A percentile compares a stretch with the other conserved stretches of the same genome.
These are phyloP conservation scores for Solanum chiquidenum DNA, from an alignment of 257 asterid genomes.

Conservation along the genomic window DNA sequence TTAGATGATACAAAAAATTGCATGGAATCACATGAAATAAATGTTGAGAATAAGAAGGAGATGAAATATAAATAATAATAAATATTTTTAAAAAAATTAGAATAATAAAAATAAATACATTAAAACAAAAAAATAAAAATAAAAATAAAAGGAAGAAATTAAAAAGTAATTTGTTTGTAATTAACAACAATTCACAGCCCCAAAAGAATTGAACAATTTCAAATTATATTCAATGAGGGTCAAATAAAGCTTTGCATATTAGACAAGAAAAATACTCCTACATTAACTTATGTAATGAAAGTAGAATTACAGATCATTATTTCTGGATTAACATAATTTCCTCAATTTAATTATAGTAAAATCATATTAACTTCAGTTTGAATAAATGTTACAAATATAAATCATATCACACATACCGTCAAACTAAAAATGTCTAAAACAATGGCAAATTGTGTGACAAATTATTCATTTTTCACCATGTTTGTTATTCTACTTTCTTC, in stretches of 20 bases:
- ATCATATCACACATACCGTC: not conserved
- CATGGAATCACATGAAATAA: no score
- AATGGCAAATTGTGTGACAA: not conserved
- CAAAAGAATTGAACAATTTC: no score
- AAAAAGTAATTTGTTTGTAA: no score
- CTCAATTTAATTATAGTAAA: not conserved
- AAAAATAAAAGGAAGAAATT: no score
- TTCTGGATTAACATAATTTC: not conserved
- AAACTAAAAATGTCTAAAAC: not conserved
- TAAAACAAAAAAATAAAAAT: no score
- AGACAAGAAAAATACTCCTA: not conserved
- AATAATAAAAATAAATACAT: no score
- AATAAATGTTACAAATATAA: not conserved
- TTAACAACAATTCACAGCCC: no score
- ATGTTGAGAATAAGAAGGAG: no score
- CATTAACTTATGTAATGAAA: not conserved
- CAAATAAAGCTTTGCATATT: not conserved
- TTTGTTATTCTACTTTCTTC: conserved; percentile 4
- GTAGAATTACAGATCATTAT: not conserved
- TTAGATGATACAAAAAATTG: no score
- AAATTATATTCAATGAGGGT: no score
- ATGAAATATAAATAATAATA: no score
- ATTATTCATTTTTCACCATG: not conserved
- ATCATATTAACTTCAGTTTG: not conserved
- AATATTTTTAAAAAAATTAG: no score